Base-by-base conservation (phyloP, 768 basidiomycete genomes). In the Boletus subparvulus region DNA sequence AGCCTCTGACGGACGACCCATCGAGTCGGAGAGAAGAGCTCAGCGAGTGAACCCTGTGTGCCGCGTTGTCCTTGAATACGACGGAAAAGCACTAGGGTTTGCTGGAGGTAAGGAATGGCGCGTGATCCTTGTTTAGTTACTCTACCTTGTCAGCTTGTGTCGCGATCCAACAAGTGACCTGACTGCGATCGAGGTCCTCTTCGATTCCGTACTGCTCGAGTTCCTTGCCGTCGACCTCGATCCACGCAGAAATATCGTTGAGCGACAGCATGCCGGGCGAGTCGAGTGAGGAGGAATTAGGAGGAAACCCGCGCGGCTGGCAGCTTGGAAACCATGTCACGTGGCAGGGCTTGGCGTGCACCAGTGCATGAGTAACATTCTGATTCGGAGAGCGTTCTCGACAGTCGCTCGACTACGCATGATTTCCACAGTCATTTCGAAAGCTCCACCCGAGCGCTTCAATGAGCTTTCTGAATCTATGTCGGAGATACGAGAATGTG, bases 401-500 rank as follows among this genome's bases (percentile, higher is more conserved):
- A 52, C 52, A 2, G 21, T 32, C 51, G 52, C 52, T 47, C 55
- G 57, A 46, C 42, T 39, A 17, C 56, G 50, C 21, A 70, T 70
- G 69, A 37, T 60, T 32, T 55, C 70, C 42, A 44, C 60, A 5
- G 16, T 51, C 26, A 44, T 54, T 11, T 32, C 41, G 12, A 62
- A 65, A 32, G 57, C 76, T 0, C 57, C 75, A 2, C 50, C 69
- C n/a, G 78, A 82, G 62, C 80, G 85, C 24, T 72, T 69, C 17
- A 64, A 74, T 37, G 86, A 88, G 61, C 72, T 91, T 40, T 67
- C 69, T 5, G 76, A 81, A 55, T 78, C 80, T 17, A 76, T 92
- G 3, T 59, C 71, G 3, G 83, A 83, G 59, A 77, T 89, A 63
- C 73, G 75, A 40, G 67, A 69, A 11, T 79, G 83, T 37, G 78